Conservation (phyloP, 345 rosid species). For the Gossypium anomalum region DNA sequence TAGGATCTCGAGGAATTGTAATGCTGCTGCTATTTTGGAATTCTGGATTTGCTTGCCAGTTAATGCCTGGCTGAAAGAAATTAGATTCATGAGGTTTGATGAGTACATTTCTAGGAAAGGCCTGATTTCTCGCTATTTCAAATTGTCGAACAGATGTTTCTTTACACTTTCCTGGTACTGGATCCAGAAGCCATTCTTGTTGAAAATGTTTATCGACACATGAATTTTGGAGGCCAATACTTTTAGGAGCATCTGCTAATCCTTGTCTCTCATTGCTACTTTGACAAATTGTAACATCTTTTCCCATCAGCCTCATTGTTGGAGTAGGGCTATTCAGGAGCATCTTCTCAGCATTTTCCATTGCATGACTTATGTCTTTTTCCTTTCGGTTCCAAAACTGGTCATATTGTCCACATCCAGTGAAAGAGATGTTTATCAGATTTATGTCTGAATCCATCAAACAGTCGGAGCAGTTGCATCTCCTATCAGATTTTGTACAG, state of each 20-base stretch:
- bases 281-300: slow-evolving; percentile 53
- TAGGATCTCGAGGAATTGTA: slow-evolving; percentile 18
- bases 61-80: slow-evolving; percentile 30
- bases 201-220: slow-evolving; percentile 19
- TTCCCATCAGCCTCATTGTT: slow-evolving; percentile 72
- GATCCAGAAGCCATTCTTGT: slow-evolving; percentile 24
- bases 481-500: slow-evolving; percentile 24
- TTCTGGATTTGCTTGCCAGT: slow-evolving; percentile 27
- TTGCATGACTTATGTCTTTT: slow-evolving; percentile 13
- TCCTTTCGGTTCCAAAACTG: slow-evolving; percentile 22
- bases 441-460: slow-evolving; percentile 29
- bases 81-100: slow-evolving; percentile 24
- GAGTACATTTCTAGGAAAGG: slow-evolving; percentile 5
- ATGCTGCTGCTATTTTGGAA: slow-evolving; percentile 20
- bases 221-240: slow-evolving; percentile 12
- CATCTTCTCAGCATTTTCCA: slow-evolving; percentile 24
- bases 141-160: slow-evolving; percentile 19
- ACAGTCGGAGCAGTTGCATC: slow-evolving; percentile 16
- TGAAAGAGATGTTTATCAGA: slow-evolving; percentile 21
- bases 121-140: slow-evolving; percentile 24
- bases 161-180: slow-evolving; percentile 27
- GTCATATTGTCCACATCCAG: slow-evolving; percentile 19
- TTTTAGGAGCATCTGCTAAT: slow-evolving; percentile 27
- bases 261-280: slow-evolving; percentile 30
- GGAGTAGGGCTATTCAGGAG: slow-evolving; percentile 28